Base-by-base conservation (phyloP, 2,329 filamentous ascomycete genomes). In the Paraphoma sp. region DNA sequence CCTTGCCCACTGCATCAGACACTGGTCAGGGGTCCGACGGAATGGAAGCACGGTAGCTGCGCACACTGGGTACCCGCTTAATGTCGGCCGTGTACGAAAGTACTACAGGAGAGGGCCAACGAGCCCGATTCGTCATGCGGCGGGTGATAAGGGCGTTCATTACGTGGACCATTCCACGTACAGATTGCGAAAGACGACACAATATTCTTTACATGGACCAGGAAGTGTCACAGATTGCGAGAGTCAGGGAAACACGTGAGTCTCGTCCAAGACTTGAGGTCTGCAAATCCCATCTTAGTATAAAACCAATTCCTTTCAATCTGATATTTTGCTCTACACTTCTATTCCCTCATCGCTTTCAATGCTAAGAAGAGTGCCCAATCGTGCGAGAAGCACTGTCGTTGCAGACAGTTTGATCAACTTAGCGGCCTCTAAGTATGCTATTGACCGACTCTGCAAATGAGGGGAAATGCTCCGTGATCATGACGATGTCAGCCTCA, bases 21-120 rank as follows among this genome's bases (percentile, higher is more conserved):
- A 66, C 31, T 64, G 63, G 63, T 56, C 61, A 8, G 59, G 61
- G 5, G 28, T 66, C 1, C 53, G 59, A n/a, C 8, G 23, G 7
- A 47, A 56, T 28, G 49, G 54, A 1, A 58, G 48, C 23, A 54
- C 47, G 11, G 48, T 44, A 10, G 51, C 63, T n/a, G 58, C 54
- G 16, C 42, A 58, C 10, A 59, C 48, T 6, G 60, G 56, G 0
- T 60, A 57, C n/a, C 63, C 60, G 3, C 49, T 65, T n/a, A 63
- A 60, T 16, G 42, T 60, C 12, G 58, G 63, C 10, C 12, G 43
- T 6, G 44, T 53, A 2, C 16, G 16, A 4, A 48, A 46, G 18
- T 31, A 47, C 6, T 56, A 50, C 33, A 45, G 48, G n/a, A 45
- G 47, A 2, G n/a, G 48, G n/a, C 23, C 23, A 10, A 33, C 28